Evolutionary conservation across 805 yeast genomes (phyloP), one percentile per base, ranked within the genome.

Genomic region (Saturnispora ahearnii): DNA sequence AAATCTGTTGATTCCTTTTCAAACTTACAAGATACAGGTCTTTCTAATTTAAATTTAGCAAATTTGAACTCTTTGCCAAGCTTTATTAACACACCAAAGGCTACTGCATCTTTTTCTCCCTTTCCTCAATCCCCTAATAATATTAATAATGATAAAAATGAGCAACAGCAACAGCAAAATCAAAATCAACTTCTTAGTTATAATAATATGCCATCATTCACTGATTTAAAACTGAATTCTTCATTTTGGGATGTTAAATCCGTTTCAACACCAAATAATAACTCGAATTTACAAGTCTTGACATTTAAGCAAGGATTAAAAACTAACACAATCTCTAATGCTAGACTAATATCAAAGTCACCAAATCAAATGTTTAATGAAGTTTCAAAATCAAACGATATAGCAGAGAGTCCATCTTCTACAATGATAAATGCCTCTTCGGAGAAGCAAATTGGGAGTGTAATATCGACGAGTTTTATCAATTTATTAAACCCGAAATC

Each of bases 181-280:
- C 30, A 21, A 26, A 31, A 43, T 12, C 42, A 21, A 13, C 34
- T 5, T 11, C 33, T 21, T 11, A 29, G 18, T 11, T 21, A 29
- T 31, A 29, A 41, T 30, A 37, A 24, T n/a, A 31, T 53, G n/a
- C 52, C 54, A 5, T 54, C 57, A 9, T 54, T 51, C 31, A 42
- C 53, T 1, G 57, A 53, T 31, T 38, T 53, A n/a, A 53, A 48
- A 28, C 3, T 46, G 24, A 46, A 22, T n/a, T 46, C 49, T 30
- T 46, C 49, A 5, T 46, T 46, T 33, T 46, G 49, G 49, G 49
- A 46, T 31, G 22, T 46, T 26, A 46, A 46, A 32, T 9, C 44
- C 13, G 34, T 34, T 15, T 13, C 42, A 11, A 38, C 30, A 12
- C 30, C 42, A 13, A 18, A 36, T 18, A 18, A 18, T 9, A 36